Conservation (phyloP, 768 basidiomycete genomes). For the Rhodocollybia butyracea region DNA sequence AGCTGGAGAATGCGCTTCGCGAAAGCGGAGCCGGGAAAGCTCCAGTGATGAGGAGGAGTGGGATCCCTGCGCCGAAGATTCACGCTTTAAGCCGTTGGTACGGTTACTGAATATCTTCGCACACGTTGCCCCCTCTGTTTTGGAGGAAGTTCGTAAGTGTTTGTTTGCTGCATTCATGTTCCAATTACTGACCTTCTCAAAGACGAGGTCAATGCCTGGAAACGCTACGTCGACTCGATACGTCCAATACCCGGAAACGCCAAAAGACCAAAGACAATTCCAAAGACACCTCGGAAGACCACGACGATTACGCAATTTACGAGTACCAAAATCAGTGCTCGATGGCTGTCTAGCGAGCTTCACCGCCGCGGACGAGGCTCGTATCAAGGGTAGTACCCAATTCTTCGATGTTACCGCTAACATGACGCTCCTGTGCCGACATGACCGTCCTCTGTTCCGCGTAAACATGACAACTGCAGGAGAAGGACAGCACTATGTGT, state of each 20-base stretch:
- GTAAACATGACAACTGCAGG: constrained; percentile 34
- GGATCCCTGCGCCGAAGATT: neutral
- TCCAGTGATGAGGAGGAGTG: neutral
- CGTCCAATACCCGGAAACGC: constrained; percentile 2
- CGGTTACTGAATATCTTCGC: constrained; percentile 20
- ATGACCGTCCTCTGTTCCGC: constrained; percentile 30
- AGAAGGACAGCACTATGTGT: constrained; percentile 28
- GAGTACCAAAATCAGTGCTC: constrained; percentile 23
- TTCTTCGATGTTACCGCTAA: constrained; percentile 29
- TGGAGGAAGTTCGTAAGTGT: constrained; percentile 13
- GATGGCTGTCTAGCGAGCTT: constrained; percentile 31
- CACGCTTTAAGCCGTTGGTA: neutral
- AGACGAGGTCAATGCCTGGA: constrained; percentile 16
- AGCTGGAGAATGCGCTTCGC: too few species aligned
- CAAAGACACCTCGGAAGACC: too few species aligned
- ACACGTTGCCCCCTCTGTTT: constrained; percentile 26
- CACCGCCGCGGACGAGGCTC: constrained; percentile 22
- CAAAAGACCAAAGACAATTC: too few species aligned
- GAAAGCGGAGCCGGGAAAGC: neutral
- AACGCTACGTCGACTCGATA: constrained; percentile 14
- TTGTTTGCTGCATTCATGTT: neutral
- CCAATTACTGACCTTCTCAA: constrained; percentile 8
- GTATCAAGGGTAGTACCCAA: constrained; percentile 23
- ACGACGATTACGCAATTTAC: constrained; percentile 11
- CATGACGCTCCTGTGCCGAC: constrained; percentile 35